A percentile compares a stretch with the other conserved stretches of the same genome.
Evolutionary conservation across 345 rosid species (phyloP).

Genomic region (Passiflora organensis): DNA sequence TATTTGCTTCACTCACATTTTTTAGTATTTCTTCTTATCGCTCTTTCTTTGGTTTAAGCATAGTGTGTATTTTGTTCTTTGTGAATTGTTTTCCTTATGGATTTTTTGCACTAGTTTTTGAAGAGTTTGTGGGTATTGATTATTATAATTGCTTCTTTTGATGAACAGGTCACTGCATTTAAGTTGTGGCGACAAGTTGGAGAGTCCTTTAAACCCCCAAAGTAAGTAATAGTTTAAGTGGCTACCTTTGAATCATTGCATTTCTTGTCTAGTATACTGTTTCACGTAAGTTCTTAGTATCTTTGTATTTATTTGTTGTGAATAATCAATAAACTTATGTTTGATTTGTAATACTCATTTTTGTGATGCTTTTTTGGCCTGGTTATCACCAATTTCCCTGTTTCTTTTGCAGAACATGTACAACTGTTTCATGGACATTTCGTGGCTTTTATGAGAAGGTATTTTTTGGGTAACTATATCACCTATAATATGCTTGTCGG

Average conservation of each 20-base stretch:
- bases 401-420: conserved; percentile 50
- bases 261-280: background rate
- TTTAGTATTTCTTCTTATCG: no score
- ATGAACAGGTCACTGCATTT: conserved; percentile 25
- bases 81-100: background rate
- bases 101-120: background rate
- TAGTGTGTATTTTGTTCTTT: background rate
- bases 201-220: conserved; percentile 77
- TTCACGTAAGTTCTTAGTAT: background rate
- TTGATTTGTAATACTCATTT: background rate
- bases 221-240: conserved; percentile 34
- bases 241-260: background rate
- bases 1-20: no score
- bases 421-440: conserved; percentile 76
- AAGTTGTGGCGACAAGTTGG: conserved; percentile 83
- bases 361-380: background rate
- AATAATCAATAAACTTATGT: background rate
- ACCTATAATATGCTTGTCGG: background rate
- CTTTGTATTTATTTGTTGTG: background rate
- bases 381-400: background rate
- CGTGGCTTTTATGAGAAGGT: conserved; percentile 80
- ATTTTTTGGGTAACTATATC: conserved; percentile 8
- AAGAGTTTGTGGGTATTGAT: background rate
- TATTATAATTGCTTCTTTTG: background rate
- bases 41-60: no score